These are phyloP conservation scores for Salicornia ramosissima DNA, from an alignment of 148 eudicot genomes.

Conservation along the genomic window DNA sequence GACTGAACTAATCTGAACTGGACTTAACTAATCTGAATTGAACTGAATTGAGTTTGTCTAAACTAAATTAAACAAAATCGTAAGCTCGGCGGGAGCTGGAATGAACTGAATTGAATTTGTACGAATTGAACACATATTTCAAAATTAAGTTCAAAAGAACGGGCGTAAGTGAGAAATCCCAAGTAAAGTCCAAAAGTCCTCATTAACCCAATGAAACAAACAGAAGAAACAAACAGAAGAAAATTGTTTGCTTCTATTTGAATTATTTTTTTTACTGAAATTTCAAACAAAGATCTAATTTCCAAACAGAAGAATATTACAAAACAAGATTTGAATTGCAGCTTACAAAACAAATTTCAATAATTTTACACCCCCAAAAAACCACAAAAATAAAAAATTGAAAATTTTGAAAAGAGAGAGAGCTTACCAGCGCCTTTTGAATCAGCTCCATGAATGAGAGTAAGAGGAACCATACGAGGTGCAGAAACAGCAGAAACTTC, in stretches of 20 bases:
- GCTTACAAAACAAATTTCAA: conserved; percentile 13
- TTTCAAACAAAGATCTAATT: conserved; percentile 19
- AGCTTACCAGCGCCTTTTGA: conserved; percentile 78
- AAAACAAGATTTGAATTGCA: background rate
- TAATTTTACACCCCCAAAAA: background rate
- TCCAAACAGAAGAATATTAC: background rate
- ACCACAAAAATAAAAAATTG: background rate
- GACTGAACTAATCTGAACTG: too few relatives aligned
- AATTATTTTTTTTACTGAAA: background rate
- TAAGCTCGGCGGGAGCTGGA: too few relatives aligned
- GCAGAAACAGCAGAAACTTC: conserved; percentile 37
- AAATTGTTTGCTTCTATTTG: too few relatives aligned
- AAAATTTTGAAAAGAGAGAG: background rate
- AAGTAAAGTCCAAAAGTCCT: background rate
- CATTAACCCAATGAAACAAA: background rate
- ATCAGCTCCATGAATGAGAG: conserved; percentile 82
- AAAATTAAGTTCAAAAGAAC: too few relatives aligned
- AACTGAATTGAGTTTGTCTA: too few relatives aligned
- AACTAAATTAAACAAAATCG: too few relatives aligned
- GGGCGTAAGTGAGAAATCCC: background rate
- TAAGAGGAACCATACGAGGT: conserved; percentile 66
- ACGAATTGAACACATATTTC: too few relatives aligned
- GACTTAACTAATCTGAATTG: too few relatives aligned
- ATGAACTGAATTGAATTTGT: too few relatives aligned
- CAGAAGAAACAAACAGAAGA: conserved; percentile 10